Base-by-base conservation (phyloP, 2,329 filamentous ascomycete genomes). In the Beauveria australis region DNA sequence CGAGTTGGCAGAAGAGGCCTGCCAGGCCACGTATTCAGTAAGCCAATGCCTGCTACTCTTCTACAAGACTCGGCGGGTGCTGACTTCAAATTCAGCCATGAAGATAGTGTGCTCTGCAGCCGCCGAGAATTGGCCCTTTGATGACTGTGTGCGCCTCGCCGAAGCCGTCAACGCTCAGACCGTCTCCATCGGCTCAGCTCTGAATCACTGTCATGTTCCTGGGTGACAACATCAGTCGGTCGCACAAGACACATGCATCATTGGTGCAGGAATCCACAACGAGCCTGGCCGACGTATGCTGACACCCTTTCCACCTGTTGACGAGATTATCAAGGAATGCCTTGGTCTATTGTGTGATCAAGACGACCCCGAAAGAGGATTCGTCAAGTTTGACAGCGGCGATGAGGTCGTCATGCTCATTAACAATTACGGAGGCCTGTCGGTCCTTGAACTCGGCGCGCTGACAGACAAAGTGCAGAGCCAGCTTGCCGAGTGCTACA, bases 251-350 rank as follows among this genome's bases (percentile, higher is more conserved):
- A 82, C 83, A 60, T 70, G 86, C 43, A 84, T 86, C 69, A 75
- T 88, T 14, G 85, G 85, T 2, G 86, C 85, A n/a, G 85, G 85
- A 0, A 84, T 84, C 16, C 85, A 88, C 68, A 87, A 87, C 66
- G 85, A 88, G 69, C 85, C 85, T 0, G 85, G 81, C 0, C 81
- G 83, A 66, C 76, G 75, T 66, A 83, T 82, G 69, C 66, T 86
- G n/a, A 79, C 79, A 0, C 84, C 81, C 0, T 74, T 71, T 0
- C 81, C 79, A 2, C 73, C 78, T 7, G 73, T 78, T 1, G 70
- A 76, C 26, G 79, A 76, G 10, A 72, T 85, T 30, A 75, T 84
- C 57, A 78, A 79, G 66, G 80, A 79, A 51, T 81, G 90, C 69
- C 74, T 91, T 22, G 77, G 73, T 26, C 73, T 85, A 76, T 84